These are phyloP conservation scores for Piloderma croceum DNA, from an alignment of 768 basidiomycete species.

Conservation along the genomic window DNA sequence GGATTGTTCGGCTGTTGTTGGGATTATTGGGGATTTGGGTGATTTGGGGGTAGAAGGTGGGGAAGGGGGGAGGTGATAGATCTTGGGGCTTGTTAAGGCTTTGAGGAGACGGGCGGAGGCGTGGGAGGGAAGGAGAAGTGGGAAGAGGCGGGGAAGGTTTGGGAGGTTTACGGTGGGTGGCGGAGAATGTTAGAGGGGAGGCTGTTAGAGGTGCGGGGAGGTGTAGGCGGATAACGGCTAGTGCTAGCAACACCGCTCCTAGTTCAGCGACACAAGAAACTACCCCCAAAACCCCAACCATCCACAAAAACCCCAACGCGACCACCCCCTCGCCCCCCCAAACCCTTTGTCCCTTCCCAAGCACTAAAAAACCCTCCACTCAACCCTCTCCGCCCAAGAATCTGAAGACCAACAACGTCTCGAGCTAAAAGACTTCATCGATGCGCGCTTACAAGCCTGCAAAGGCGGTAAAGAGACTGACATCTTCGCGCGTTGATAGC, in stretches of 20 bases:
- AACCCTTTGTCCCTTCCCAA: slow-evolving; percentile 43
- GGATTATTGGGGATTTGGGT: slow-evolving; percentile 42
- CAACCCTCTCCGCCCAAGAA: slow-evolving; percentile 55
- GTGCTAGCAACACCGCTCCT: too few relatives aligned
- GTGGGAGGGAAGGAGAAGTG: slow-evolving; percentile 85
- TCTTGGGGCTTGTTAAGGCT: slow-evolving; percentile 72
- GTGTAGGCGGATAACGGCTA: slow-evolving; percentile 62
- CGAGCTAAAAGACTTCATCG: slow-evolving; percentile 76
- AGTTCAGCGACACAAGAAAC: too few relatives aligned
- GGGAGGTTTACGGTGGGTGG: slow-evolving; percentile 71
- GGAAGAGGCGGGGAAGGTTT: slow-evolving; percentile 71
- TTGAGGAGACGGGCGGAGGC: slow-evolving; percentile 79
- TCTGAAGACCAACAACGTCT: slow-evolving; percentile 70
- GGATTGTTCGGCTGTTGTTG: slow-evolving; percentile 61
- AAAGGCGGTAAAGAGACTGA: slow-evolving; percentile 88
- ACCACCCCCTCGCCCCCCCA: slow-evolving; percentile 15
- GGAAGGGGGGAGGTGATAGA: slow-evolving; percentile 48
- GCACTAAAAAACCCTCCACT: slow-evolving; percentile 68
- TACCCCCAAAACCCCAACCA: slow-evolving; percentile 17
- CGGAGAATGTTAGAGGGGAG: slow-evolving; percentile 48
- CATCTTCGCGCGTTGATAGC: slow-evolving; percentile 83
- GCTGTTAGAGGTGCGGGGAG: slow-evolving; percentile 68
- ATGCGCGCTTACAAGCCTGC: slow-evolving; percentile 69
- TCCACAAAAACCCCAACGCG: slow-evolving; percentile 13
- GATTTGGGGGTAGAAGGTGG: slow-evolving; percentile 13